Conservation (phyloP, 768 basidiomycete genomes). For the Inosperma sp. region DNA sequence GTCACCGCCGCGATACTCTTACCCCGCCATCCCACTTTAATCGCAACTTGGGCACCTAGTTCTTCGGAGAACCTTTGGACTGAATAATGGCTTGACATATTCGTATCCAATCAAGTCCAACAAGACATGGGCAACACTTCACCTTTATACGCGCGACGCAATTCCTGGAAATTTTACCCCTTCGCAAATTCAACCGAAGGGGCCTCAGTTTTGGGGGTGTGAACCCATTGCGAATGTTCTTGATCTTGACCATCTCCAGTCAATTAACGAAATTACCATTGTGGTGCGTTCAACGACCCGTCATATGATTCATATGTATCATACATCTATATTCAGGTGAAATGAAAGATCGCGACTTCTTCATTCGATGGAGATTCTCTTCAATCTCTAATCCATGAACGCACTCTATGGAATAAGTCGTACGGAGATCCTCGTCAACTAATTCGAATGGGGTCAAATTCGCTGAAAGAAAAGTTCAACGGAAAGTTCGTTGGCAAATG, state of each 20-base stretch:
- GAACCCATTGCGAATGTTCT: constrained; percentile 46
- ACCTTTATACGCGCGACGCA: not conserved
- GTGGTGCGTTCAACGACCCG: not conserved
- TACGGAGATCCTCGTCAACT: constrained; percentile 17
- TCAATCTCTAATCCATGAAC: constrained; percentile 20
- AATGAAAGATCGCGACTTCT: constrained; percentile 24
- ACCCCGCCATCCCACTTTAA: too few relatives aligned
- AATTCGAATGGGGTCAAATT: too few relatives aligned
- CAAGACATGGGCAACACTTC: constrained; percentile 10
- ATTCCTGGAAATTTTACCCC: not conserved
- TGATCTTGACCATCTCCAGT: constrained; percentile 43
- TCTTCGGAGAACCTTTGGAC: too few relatives aligned
- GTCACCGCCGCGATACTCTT: too few relatives aligned
- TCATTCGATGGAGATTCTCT: constrained; percentile 16
- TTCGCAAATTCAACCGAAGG: constrained; percentile 3
- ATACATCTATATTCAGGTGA: too few relatives aligned
- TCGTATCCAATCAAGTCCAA: constrained; percentile 2
- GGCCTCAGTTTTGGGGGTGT: constrained; percentile 34
- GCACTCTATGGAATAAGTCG: constrained; percentile 24
- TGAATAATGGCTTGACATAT: constrained; percentile 7
- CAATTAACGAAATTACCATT: constrained; percentile 32
- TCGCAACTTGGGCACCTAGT: too few relatives aligned
- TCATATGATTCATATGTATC: not conserved
- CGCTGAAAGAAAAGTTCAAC: too few relatives aligned
- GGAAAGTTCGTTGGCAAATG: constrained; percentile 26